phyloP scores from a whole-genome alignment of 2,329 filamentous ascomycete genomes.

The Cladophialophora yegresii region DNA sequence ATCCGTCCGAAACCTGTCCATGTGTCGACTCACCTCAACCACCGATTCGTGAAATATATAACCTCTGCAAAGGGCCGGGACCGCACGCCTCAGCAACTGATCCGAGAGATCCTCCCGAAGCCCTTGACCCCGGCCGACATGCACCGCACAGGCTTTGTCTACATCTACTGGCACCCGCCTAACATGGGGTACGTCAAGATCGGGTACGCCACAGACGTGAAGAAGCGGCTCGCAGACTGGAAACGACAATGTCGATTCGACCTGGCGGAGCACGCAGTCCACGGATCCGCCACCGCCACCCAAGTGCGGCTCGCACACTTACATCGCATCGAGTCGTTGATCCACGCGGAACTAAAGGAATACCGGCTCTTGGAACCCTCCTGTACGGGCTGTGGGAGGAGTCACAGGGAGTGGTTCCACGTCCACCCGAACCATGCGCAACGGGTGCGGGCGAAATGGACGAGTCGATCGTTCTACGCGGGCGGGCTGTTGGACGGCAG shows the following conservation, averaged over 20 bases:
- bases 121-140: slow-evolving; percentile 9
- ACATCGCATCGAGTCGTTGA: slow-evolving; percentile 20
- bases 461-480: not conserved
- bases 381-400: slow-evolving; percentile 10
- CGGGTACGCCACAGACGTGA: slow-evolving; percentile 10
- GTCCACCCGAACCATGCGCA: slow-evolving; percentile 7
- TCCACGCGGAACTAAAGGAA: slow-evolving; percentile 27
- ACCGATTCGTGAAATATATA: not conserved
- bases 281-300: too few relatives aligned
- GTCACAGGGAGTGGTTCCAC: slow-evolving; percentile 24
- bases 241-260: slow-evolving; percentile 10
- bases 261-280: not conserved
- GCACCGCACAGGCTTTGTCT: slow-evolving; percentile 7
- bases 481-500: not conserved
- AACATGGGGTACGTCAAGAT: slow-evolving; percentile 27
- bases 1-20: not conserved
- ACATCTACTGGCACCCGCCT: slow-evolving; percentile 23
- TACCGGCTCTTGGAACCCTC: slow-evolving; percentile 10
- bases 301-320: not conserved
- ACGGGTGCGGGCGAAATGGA: slow-evolving; percentile 24
- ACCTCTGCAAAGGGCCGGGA: not conserved
- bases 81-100: slow-evolving; percentile 6
- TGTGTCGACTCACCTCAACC: not conserved
- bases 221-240: slow-evolving; percentile 19
- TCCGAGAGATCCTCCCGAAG: slow-evolving; percentile 11